Conservation (phyloP, 176 grass and related monocot species). For the Leersia perrieri region DNA sequence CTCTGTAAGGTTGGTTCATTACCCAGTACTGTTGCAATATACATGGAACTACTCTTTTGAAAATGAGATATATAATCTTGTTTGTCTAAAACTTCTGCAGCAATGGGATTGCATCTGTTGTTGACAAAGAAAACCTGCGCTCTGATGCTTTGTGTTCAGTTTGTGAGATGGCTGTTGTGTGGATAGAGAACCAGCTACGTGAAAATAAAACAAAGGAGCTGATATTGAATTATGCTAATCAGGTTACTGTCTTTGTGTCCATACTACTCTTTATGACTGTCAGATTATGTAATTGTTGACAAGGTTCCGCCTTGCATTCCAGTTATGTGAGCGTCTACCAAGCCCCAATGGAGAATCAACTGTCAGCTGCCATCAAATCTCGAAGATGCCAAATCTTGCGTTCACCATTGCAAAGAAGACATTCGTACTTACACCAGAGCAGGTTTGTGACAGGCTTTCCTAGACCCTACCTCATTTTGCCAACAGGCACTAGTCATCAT, state of each 20-base stretch:
- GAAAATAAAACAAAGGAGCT: slow-evolving; percentile 72
- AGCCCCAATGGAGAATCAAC: slow-evolving; percentile 84
- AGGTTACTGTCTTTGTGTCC: slow-evolving; percentile 40
- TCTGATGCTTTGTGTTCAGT: slow-evolving; percentile 60
- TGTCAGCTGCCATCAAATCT: slow-evolving; percentile 64
- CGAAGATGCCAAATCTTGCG: slow-evolving; percentile 79
- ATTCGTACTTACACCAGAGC: slow-evolving; percentile 73
- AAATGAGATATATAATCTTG: neutral
- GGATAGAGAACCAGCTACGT: slow-evolving; percentile 90
- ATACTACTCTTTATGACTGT: neutral
- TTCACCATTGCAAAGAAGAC: slow-evolving; percentile 76
- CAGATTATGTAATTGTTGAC: neutral
- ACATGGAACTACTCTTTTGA: neutral
- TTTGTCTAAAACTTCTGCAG: slow-evolving; percentile 40
- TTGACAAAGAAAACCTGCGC: slow-evolving; percentile 44
- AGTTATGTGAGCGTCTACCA: slow-evolving; percentile 85
- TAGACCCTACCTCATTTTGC: neutral
- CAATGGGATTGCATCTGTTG: slow-evolving; percentile 63
- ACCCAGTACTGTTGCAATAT: neutral
- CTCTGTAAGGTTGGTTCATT: slow-evolving; percentile 58
- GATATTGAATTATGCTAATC: slow-evolving; percentile 74
- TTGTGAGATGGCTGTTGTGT: slow-evolving; percentile 90
- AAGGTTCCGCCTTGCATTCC: slow-evolving; percentile 16
- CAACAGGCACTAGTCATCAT: neutral
- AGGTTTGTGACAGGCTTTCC: slow-evolving; percentile 39